Evolutionary conservation across 2,329 filamentous ascomycete genomes (phyloP).

Genomic region (Colletotrichum salicis): DNA sequence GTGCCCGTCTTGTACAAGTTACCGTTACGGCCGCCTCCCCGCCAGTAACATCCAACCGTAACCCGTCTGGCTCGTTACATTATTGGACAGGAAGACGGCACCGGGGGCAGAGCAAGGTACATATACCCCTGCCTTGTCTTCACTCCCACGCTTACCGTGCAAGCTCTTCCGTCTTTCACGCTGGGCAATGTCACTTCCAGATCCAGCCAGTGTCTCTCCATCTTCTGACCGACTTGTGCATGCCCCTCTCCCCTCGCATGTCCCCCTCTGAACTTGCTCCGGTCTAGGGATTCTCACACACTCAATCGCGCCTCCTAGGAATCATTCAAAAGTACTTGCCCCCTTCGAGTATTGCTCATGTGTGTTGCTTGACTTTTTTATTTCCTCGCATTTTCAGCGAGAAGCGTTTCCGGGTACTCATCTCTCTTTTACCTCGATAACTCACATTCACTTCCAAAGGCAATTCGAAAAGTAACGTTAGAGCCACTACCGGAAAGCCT

Average conservation of each 20-base stretch:
- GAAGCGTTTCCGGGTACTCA: not conserved
- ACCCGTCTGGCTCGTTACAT: slow-evolving; percentile 7
- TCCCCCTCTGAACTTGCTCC: not conserved
- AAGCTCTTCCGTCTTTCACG: not conserved
- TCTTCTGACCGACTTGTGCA: not conserved
- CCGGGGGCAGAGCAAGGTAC: slow-evolving; percentile 14
- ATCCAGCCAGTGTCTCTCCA: slow-evolving; percentile 2
- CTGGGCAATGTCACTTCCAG: not conserved
- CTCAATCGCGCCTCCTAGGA: slow-evolving; percentile 21
- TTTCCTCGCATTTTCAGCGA: not conserved
- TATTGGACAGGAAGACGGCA: slow-evolving; percentile 4
- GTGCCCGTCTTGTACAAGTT: slow-evolving; percentile 3
- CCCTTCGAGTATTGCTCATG: not conserved
- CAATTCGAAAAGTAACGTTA: not conserved
- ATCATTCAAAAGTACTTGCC: slow-evolving; percentile 31
- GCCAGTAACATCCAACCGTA: not conserved
- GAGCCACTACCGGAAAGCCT: not conserved
- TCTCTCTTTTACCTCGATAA: not conserved
- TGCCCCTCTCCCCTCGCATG: slow-evolving; percentile 6
- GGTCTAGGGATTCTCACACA: not conserved
- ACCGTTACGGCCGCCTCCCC: slow-evolving; percentile 13
- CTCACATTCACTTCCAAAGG: not conserved
- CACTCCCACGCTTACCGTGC: not conserved
- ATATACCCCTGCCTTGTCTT: not conserved
- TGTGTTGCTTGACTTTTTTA: not conserved